Evolutionary conservation across 805 yeast genomes (phyloP), one percentile per base, ranked within the genome.

Genomic region (Monosporozyma unispora): DNA sequence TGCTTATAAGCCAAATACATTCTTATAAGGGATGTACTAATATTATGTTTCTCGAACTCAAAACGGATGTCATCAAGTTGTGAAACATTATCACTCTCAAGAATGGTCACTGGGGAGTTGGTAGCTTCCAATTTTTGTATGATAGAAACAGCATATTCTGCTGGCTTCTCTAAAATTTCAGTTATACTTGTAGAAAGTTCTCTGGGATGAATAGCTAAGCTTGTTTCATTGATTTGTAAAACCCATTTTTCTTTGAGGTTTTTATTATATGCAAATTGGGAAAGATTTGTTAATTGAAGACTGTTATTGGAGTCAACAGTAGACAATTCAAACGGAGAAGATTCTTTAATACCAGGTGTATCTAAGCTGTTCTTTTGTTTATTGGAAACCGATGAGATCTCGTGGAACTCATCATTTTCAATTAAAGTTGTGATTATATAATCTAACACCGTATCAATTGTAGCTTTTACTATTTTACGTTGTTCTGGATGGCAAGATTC

Each of bases 141-240:
- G 22, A 64, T 54, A 37, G 55, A 50, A 1, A 59, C 48, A 1
- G 62, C 64, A 49, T 54, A 62, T 50, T 60, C 62, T 2, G 54
- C 48, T 1, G 66, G 64, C 27, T 54, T 60, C 22, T 60, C 52
- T 27, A 64, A 46, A 3, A 59, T 48, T 21, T 52, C 50, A 18
- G 59, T 46, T 11, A 64, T 53, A 38, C 56, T 60, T 10, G 54
- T 48, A 5, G 59, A 55, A 19, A 64, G 46, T 46, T 64, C 69
- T 52, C 53, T 51, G 12, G 55, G 50, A 45, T 58, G 61, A 42
- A 58, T 53, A 28, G 54, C 52, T 40, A 61, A 59, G 28, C 58
- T 60, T 28, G 55, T 61, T 37, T 55, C 59, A 46, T 61, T 58
- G 11, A 64, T 52, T 44, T 63, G 66, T 19, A 64, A 39, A 2